A percentile compares a stretch with the other conserved stretches of the same genome.
These are phyloP conservation scores for Gossypium australe DNA, from an alignment of 345 rosid genomes.

Conservation along the genomic window DNA sequence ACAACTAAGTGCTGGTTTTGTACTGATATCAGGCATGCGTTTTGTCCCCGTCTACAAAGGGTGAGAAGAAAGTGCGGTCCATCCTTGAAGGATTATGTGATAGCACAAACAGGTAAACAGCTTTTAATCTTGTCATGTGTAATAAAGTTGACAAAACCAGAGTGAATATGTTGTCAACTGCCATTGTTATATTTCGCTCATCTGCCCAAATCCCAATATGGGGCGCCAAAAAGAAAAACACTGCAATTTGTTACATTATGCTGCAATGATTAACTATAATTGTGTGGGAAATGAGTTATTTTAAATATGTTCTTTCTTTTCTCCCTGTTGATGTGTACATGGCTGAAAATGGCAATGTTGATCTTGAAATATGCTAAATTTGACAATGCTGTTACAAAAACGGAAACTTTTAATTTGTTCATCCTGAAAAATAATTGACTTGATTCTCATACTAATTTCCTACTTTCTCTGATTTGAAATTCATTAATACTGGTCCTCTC, in stretches of 20 bases:
- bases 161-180: not conserved
- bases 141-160: not conserved
- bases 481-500: constrained; percentile 2
- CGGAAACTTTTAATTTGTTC: not conserved
- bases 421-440: not conserved
- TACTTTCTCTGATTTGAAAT: not conserved
- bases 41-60: constrained; percentile 67
- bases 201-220: not conserved
- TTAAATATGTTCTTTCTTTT: not conserved
- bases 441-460: not conserved
- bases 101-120: constrained; percentile 60
- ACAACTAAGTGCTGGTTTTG: constrained; percentile 14
- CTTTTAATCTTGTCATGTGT: not conserved
- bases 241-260: not conserved
- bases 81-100: constrained; percentile 82
- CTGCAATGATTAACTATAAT: not conserved
- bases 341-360: not conserved
- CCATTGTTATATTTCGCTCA: not conserved
- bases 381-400: not conserved
- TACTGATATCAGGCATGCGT: constrained; percentile 65
- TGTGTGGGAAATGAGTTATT: not conserved
- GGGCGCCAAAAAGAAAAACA: not conserved
- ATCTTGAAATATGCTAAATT: not conserved
- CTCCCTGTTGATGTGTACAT: not conserved
- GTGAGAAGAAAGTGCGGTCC: constrained; percentile 92